Conservation (phyloP, 116 monocot species). For the Cymodocea nodosa region DNA sequence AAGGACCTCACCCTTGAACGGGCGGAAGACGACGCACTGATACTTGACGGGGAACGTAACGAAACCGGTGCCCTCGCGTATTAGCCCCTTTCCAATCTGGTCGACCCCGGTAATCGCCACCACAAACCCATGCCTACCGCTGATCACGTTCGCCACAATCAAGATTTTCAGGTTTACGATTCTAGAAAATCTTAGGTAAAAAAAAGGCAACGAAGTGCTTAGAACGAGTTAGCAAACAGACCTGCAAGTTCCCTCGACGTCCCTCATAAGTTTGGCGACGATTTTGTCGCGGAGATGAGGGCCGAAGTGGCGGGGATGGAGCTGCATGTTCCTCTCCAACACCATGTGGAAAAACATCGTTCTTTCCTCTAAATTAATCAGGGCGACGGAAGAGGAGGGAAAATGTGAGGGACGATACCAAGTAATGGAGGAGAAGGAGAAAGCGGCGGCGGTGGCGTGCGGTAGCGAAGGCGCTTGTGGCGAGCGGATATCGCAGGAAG, state of each 20-base stretch:
- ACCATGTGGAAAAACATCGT: conserved; percentile 91
- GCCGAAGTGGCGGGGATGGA: conserved; percentile 94
- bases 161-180: conserved; percentile 5
- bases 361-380: background rate
- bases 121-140: conserved; percentile 88
- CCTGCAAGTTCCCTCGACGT: conserved; percentile 98
- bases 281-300: conserved; percentile 93
- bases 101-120: conserved; percentile 89
- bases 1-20: conserved; percentile 86
- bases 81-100: conserved; percentile 80
- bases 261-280: conserved; percentile 83
- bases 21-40: conserved; percentile 89
- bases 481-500: too few relatives aligned
- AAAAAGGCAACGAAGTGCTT: background rate
- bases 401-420: too few relatives aligned
- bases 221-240: background rate
- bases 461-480: too few relatives aligned
- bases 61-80: conserved; percentile 89
- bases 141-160: conserved; percentile 4
- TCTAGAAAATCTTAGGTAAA: background rate
- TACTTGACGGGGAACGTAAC: conserved; percentile 99
- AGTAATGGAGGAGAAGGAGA: too few relatives aligned
- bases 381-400: too few relatives aligned
- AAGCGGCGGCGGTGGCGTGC: too few relatives aligned
- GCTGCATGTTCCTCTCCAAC: conserved; percentile 86